Percentiles rank a stretch among this genome's conserved stretches.
Conservation (phyloP, 2,329 filamentous ascomycete species). For the Malbranchea zuffiana region DNA sequence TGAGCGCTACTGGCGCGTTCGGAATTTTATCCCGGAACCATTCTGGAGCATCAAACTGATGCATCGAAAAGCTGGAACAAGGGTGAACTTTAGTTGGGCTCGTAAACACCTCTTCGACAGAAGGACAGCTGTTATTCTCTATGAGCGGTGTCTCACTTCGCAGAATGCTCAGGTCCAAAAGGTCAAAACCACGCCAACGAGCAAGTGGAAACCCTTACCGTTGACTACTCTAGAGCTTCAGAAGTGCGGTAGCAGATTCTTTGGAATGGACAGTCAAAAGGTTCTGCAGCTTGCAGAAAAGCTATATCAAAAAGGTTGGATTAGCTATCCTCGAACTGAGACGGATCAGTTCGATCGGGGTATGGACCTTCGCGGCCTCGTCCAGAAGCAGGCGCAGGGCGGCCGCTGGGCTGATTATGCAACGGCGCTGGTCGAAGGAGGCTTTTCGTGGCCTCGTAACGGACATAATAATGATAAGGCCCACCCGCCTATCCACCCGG, state of each 20-base stretch:
- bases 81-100: slow-evolving; percentile 6
- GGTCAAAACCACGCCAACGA: slow-evolving; percentile 4
- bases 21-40: slow-evolving; percentile 6
- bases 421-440: slow-evolving; percentile 6
- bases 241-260: slow-evolving; percentile 6
- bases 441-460: slow-evolving; percentile 6
- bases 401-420: slow-evolving; percentile 5
- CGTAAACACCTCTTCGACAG: slow-evolving; percentile 3
- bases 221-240: slow-evolving; percentile 8
- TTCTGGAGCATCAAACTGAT: slow-evolving; percentile 7
- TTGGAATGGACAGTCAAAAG: slow-evolving; percentile 5
- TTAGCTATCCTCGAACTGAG: slow-evolving; percentile 6
- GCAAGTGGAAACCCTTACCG: slow-evolving; percentile 7
- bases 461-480: slow-evolving; percentile 7
- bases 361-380: slow-evolving; percentile 6
- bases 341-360: slow-evolving; percentile 5
- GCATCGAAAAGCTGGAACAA: slow-evolving; percentile 4
- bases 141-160: slow-evolving; percentile 6
- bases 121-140: slow-evolving; percentile 4
- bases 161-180: slow-evolving; percentile 8
- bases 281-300: slow-evolving; percentile 6
- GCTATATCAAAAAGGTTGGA: slow-evolving; percentile 4
- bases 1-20: slow-evolving; percentile 7
- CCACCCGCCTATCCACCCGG: slow-evolving; percentile 5
- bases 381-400: slow-evolving; percentile 5